phyloP scores from a whole-genome alignment of 2,329 filamentous ascomycete genomes.

The Scedosporium aurantiacum region DNA sequence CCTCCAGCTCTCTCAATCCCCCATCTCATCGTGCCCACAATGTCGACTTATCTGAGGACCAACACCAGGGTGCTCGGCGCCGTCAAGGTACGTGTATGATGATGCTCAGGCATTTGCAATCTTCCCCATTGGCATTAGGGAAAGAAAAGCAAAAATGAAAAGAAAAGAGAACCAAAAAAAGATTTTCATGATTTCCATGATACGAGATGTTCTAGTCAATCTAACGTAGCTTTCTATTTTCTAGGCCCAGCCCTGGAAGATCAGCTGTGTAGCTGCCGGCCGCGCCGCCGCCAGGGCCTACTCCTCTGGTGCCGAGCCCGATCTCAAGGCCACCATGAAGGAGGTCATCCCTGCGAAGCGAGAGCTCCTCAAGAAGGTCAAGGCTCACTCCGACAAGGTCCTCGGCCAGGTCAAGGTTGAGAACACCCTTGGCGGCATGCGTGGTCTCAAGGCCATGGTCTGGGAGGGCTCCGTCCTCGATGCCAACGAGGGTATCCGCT shows the following conservation, averaged over 20 bases:
- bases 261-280: slow-evolving; percentile 17
- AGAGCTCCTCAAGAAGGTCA: slow-evolving; percentile 88
- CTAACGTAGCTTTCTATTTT: neutral
- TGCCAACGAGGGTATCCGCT: slow-evolving; percentile 92
- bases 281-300: slow-evolving; percentile 40
- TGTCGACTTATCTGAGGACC: slow-evolving; percentile 54
- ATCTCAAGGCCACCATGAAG: slow-evolving; percentile 79
- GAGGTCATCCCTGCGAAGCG: slow-evolving; percentile 83
- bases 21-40: slow-evolving; percentile 20
- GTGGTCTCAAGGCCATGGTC: slow-evolving; percentile 93
- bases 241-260: slow-evolving; percentile 18
- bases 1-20: neutral
- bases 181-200: no score
- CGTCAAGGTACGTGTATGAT: slow-evolving; percentile 42
- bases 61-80: slow-evolving; percentile 53
- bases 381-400: slow-evolving; percentile 68
- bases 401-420: slow-evolving; percentile 90
- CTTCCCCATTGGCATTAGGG: no score
- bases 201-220: neutral
- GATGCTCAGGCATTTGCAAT: neutral
- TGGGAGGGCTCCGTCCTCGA: slow-evolving; percentile 98
- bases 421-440: slow-evolving; percentile 93
- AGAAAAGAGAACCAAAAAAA: no score
- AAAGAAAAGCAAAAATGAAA: no score
- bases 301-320: slow-evolving; percentile 67